Evolutionary conservation across 441 rosid genomes (phyloP), one percentile per base, ranked within the genome.

Genomic region (Erodium texanum): DNA sequence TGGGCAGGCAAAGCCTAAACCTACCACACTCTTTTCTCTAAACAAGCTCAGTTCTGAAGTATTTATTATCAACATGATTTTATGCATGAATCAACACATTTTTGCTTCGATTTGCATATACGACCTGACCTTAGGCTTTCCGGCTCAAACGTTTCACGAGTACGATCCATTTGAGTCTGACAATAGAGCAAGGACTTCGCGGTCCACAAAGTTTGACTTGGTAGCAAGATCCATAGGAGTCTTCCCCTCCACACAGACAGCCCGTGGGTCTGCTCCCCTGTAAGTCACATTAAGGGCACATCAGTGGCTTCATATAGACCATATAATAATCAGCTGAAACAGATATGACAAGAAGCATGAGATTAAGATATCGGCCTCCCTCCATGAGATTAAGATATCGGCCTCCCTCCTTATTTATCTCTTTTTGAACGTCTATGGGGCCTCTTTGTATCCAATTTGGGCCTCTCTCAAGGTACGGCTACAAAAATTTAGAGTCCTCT

Each of bases 191-290:
- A 78, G 76, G 27, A 88, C 83, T 71, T 86, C 98, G 27, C 64
- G 74, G 73, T 88, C 91, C 10, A 77, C 78, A n/a, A 85, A 73
- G 66, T 76, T 83, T 9, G 85, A 79, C 75, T 84, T 80, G 19
- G 81, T 73, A 63, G 80, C 82, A 64, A 89, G 81, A 62, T 82
- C 82, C 23, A 82, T 70, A 5, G 94, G 85, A 27, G 79, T 83
- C 62, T 82, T 83, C 66, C 85, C 87, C 9, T 79, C 83, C 15
- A 64, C 75, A 64, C 90, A 89, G 19, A 74, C 81, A 48, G 87
- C 87, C 34, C 80, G 86, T 48, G 90, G 86, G 78, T 94, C 87
- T 41, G 97, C 93, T 73, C 97, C 98, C 88, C 98, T 94, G 92
- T 80, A 75, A 38, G 68, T 77, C 54, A 36, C 27, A 69, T 75